These are phyloP conservation scores for Daldinia childiae DNA, from an alignment of 495 filamentous ascomycete genomes.

Conservation along the genomic window DNA sequence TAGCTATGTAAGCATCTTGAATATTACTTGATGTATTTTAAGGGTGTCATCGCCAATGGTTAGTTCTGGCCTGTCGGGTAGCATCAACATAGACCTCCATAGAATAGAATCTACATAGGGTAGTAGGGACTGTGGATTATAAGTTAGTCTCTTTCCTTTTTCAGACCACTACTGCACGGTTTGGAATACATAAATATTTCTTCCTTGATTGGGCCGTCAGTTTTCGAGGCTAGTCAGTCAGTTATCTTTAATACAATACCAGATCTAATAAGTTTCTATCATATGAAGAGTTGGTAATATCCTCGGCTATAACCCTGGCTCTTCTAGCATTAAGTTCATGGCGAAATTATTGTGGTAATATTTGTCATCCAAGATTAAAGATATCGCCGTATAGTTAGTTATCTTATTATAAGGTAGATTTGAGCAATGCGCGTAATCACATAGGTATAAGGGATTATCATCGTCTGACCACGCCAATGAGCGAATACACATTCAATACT, in stretches of 20 bases:
- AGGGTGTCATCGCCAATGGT: background rate
- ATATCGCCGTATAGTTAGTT: background rate
- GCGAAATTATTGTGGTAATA: background rate
- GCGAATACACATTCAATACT: background rate
- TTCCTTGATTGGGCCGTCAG: background rate
- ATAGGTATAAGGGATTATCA: background rate
- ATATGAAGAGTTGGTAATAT: background rate
- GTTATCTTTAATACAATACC: background rate
- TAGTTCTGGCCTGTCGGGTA: background rate
- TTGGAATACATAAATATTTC: background rate
- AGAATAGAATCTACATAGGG: too few species aligned
- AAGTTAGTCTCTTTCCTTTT: background rate
- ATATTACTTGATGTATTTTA: background rate
- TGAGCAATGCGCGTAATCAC: constrained; percentile 1
- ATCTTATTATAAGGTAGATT: constrained; percentile 6
- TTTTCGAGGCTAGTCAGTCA: background rate
- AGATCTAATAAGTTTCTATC: background rate
- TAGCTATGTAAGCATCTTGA: background rate
- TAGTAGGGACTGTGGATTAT: too few species aligned
- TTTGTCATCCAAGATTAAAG: background rate
- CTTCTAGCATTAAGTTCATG: background rate
- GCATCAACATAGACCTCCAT: too few species aligned
- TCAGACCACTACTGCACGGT: background rate
- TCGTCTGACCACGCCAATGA: background rate
- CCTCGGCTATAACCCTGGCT: background rate